Percentiles rank a stretch among this genome's conserved stretches.
Conservation (phyloP, 805 yeast genomes). For the Maudiozyma turicensis region DNA sequence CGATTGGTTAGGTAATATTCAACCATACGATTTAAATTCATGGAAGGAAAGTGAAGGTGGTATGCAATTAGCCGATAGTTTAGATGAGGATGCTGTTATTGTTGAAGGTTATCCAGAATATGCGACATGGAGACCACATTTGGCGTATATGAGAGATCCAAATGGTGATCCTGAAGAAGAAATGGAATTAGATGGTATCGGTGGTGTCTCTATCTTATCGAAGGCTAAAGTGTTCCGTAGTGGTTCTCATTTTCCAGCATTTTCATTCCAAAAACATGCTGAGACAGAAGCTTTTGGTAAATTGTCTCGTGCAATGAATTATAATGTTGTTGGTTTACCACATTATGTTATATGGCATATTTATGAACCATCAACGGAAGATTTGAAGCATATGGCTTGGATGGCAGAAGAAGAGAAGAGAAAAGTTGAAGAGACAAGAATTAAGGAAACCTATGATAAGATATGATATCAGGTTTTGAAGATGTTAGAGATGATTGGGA, state of each 20-base stretch:
- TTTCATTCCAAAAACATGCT: conserved; percentile 91
- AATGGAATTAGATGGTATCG: conserved; percentile 91
- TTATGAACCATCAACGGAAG: conserved; percentile 92
- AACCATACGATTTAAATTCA: conserved; percentile 75
- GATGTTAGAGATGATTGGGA: conserved; percentile 69
- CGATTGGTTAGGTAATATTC: conserved; percentile 76
- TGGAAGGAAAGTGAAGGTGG: conserved; percentile 87
- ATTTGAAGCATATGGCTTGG: conserved; percentile 81
- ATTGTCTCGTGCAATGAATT: conserved; percentile 78
- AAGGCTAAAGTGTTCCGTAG: conserved; percentile 77
- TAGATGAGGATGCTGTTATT: conserved; percentile 90
- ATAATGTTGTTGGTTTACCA: conserved; percentile 78
- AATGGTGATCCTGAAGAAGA: conserved; percentile 91
- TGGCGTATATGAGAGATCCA: conserved; percentile 90
- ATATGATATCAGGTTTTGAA: conserved; percentile 69
- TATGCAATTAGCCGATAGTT: conserved; percentile 56
- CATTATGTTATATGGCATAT: conserved; percentile 96
- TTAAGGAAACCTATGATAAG: conserved; percentile 55
- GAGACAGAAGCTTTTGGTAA: conserved; percentile 97
- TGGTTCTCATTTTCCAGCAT: conserved; percentile 95
- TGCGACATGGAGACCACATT: conserved; percentile 96
- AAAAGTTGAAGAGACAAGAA: conserved; percentile 49
- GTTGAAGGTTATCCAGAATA: conserved; percentile 97
- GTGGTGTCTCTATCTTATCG: conserved; percentile 89
- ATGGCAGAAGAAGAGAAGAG: conserved; percentile 73